Conservation (phyloP, 306 rosid species). For the Malus fusca region DNA sequence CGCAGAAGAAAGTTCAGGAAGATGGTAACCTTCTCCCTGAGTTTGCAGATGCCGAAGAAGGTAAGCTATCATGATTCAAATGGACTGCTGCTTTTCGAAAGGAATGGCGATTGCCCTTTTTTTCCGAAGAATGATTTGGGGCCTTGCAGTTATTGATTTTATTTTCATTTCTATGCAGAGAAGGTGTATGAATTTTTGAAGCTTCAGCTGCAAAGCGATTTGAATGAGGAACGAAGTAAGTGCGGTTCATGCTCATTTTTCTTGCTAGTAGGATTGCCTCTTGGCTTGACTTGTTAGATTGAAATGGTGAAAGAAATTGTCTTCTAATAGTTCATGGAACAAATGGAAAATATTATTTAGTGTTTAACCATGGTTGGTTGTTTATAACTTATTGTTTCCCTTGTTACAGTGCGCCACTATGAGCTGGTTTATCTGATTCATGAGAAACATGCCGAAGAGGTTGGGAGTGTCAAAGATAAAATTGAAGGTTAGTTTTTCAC, state of each 20-base stretch:
- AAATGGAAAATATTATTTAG: neutral
- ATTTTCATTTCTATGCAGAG: conserved; percentile 43
- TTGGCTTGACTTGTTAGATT: neutral
- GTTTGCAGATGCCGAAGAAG: conserved; percentile 78
- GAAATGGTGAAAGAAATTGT: neutral
- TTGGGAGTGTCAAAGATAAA: conserved; percentile 63
- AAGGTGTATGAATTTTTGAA: conserved; percentile 53
- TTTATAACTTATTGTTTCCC: conserved; percentile 14
- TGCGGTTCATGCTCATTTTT: conserved; percentile 12
- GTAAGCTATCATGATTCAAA: conserved; percentile 28
- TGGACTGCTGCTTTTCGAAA: neutral
- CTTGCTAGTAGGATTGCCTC: neutral
- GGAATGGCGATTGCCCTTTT: neutral
- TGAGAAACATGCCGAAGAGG: conserved; percentile 72
- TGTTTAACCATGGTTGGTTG: neutral
- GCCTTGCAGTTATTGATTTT: conserved; percentile 4
- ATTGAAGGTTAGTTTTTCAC: conserved; percentile 45
- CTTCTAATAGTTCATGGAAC: neutral
- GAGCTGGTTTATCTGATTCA: conserved; percentile 83
- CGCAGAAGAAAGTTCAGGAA: conserved; percentile 42
- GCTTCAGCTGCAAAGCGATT: conserved; percentile 63
- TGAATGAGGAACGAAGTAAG: conserved; percentile 53
- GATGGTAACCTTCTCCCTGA: conserved; percentile 66
- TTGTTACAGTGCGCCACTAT: conserved; percentile 75
- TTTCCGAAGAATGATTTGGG: neutral